Evolutionary conservation across 2,329 filamentous ascomycete species (phyloP).

Genomic region (Byssothecium circinans): DNA sequence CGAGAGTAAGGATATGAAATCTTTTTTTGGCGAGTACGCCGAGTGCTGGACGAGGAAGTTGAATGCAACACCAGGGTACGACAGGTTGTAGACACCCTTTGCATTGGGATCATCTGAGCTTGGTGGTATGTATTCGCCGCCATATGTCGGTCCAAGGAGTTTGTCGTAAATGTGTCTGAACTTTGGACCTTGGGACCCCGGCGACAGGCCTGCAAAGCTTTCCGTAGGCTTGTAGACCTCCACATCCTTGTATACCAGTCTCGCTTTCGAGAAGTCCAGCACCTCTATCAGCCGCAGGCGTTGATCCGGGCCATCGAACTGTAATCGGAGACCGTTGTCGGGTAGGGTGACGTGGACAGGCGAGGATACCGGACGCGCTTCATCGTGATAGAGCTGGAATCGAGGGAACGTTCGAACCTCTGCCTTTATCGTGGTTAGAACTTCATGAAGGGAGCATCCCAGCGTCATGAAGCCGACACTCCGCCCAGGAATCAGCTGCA

Average conservation of each 20-base stretch:
- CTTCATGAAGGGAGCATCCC: constrained; percentile 87
- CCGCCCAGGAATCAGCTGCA: constrained; percentile 35
- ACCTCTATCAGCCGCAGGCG: constrained; percentile 88
- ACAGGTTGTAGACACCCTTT: constrained; percentile 81
- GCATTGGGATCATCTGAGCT: constrained; percentile 53
- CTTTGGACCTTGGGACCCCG: constrained; percentile 62
- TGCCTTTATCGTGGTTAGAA: constrained; percentile 83
- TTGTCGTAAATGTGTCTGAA: constrained; percentile 91
- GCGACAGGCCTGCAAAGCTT: constrained; percentile 24
- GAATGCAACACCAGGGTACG: constrained; percentile 92
- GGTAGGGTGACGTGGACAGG: constrained; percentile 77
- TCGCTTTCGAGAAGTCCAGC: constrained; percentile 82
- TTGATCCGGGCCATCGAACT: constrained; percentile 93
- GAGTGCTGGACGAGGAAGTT: constrained; percentile 78
- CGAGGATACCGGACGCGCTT: constrained; percentile 70
- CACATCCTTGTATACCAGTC: constrained; percentile 78
- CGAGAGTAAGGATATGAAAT: constrained; percentile 84
- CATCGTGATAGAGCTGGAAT: constrained; percentile 80
- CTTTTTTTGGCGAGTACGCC: constrained; percentile 72
- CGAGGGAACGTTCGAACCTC: constrained; percentile 81
- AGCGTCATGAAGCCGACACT: constrained; percentile 61
- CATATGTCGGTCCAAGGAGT: constrained; percentile 90
- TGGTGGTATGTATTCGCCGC: constrained; percentile 83
- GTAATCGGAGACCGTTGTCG: constrained; percentile 82
- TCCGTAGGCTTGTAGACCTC: constrained; percentile 70